Percentiles rank a stretch among this genome's conserved stretches.
Evolutionary conservation across 2,329 filamentous ascomycete species (phyloP).

Genomic region (Laburnicola sp.): DNA sequence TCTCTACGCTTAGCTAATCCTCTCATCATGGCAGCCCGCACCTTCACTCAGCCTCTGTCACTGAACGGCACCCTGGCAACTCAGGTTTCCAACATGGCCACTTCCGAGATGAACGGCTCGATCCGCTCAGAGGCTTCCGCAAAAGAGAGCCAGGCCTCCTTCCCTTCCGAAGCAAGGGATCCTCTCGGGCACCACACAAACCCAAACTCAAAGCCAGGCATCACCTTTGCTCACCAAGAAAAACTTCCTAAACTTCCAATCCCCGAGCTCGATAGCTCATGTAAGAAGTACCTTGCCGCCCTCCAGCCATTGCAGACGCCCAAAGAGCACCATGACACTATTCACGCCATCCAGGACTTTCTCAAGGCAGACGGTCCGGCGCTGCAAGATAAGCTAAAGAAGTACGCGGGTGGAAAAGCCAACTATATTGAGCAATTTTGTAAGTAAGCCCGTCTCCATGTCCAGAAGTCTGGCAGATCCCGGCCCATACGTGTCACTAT

Average conservation of each 20-base stretch:
- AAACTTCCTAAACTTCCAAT: conserved; percentile 90
- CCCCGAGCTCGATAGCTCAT: conserved; percentile 78
- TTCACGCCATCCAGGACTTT: conserved; percentile 79
- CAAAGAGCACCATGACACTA: conserved; percentile 82
- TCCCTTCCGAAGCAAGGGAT: conserved; percentile 50
- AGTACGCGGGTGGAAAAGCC: conserved; percentile 85
- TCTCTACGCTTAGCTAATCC: conserved; percentile 66
- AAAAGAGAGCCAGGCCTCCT: conserved; percentile 57
- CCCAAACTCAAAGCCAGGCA: conserved; percentile 64
- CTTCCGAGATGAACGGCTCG: conserved; percentile 42
- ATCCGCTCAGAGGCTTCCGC: conserved; percentile 54
- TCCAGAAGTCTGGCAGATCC: conserved; percentile 1
- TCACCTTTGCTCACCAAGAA: conserved; percentile 89
- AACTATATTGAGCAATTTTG: conserved; percentile 99
- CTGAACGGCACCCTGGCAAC: conserved; percentile 68
- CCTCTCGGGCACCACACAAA: conserved; percentile 56
- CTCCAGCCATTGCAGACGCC: conserved; percentile 78
- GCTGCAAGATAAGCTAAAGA: conserved; percentile 84
- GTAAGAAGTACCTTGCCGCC: conserved; percentile 76
- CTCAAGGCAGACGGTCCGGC: conserved; percentile 77
- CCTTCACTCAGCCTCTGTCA: conserved; percentile 72
- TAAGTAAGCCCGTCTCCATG: conserved; percentile 55
- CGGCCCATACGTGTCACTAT: conserved; percentile 8
- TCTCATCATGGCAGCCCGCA: conserved; percentile 67
- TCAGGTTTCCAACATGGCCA: conserved; percentile 39